Evolutionary conservation across 1,139 yeast species (phyloP).

Genomic region (Sugiyamaella castrensis): DNA sequence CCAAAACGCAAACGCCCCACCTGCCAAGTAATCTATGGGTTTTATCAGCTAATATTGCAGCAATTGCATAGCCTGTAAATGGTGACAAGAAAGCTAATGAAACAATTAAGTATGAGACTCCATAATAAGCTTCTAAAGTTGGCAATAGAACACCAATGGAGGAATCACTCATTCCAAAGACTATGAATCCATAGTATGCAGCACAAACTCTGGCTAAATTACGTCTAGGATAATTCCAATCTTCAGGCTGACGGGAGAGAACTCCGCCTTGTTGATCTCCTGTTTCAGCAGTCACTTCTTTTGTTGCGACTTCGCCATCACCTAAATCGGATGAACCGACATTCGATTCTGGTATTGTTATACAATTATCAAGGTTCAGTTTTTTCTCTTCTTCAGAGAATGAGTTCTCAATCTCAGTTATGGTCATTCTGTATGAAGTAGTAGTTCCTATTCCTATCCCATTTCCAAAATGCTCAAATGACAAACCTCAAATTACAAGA

Average conservation of each 20-base stretch:
- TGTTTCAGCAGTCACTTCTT: neutral
- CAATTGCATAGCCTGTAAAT: constrained; percentile 38
- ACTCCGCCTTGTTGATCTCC: neutral
- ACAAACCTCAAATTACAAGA: too few species aligned
- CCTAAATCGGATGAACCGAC: too few species aligned
- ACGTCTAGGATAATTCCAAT: constrained; percentile 27
- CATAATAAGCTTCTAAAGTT: constrained; percentile 30
- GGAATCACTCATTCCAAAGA: constrained; percentile 35
- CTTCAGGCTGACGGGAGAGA: neutral
- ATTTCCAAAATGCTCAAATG: too few species aligned
- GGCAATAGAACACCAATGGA: constrained; percentile 32
- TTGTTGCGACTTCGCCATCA: neutral
- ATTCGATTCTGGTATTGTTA: too few species aligned
- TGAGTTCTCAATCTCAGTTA: too few species aligned
- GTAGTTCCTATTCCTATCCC: too few species aligned
- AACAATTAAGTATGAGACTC: constrained; percentile 28
- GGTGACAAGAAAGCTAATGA: constrained; percentile 34
- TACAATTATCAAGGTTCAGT: neutral
- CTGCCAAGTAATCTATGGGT: constrained; percentile 45
- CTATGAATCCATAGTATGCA: constrained; percentile 29
- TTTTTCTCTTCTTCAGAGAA: neutral
- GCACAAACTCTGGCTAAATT: constrained; percentile 25
- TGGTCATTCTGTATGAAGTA: too few species aligned
- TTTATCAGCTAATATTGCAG: constrained; percentile 37
- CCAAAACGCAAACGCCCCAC: constrained; percentile 41